Base-by-base conservation (phyloP, 208 protist species). In the Crithidia mellificae region DNA sequence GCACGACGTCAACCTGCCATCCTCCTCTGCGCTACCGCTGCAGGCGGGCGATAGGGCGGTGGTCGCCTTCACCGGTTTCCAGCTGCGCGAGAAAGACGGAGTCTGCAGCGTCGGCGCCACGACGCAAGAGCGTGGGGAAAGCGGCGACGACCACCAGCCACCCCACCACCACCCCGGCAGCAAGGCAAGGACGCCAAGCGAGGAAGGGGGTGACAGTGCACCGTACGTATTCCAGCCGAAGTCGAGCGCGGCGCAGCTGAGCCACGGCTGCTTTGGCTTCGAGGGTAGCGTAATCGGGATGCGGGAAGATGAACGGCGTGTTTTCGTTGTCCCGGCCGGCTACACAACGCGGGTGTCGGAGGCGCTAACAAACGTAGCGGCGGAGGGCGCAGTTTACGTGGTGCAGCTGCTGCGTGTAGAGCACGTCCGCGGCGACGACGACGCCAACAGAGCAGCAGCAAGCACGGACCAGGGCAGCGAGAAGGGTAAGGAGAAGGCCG, bases 201-300 rank as follows among this genome's bases (percentile, higher is more conserved):
- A n/a, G n/a, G n/a, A n/a, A n/a, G n/a, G n/a, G n/a, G n/a, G 7
- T 38, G 34, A 56, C 0, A 30, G 62, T 6, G 32, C 51, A 1
- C 62, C 74, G 8, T 93, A 89, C 49, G 63, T 69, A 39, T 93
- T 93, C 58, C 62, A 59, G 36, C 80, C 84, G 0, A 69, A 73
- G 19, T 43, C 56, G n/a, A 84, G 82, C n/a, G 47, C 66, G 6
- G 67, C 77, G 54, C 59, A 77, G 19, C 78, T 87, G 15, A 67
- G 61, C n/a, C 47, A 69, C 7, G 70, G 69, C 32, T 66, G 58
- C 46, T 72, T 79, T 8, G 88, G 88, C 25, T 93, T 93, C 51
- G 88, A 93, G 64, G 78, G 73, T 43, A 74, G 68, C 65, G 73
- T 90, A 2, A 53, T 83, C 24, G 84, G 84, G 32, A 82, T 91